A percentile compares a stretch with the other conserved stretches of the same genome.
phyloP scores from a whole-genome alignment of 306 rosid genomes.

The Casuarina cunninghamiana region DNA sequence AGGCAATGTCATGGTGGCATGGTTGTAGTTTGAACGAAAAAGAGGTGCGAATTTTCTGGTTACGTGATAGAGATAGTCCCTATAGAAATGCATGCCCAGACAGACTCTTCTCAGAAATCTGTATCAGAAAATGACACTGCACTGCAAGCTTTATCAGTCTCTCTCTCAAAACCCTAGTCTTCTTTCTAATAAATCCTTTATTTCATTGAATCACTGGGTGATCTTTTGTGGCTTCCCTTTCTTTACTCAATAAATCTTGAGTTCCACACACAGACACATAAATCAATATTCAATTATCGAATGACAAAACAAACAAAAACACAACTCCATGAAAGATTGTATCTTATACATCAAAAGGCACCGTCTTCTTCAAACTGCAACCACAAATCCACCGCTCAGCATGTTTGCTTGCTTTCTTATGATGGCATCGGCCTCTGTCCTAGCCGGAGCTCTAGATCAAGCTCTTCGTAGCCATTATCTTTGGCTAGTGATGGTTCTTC shows the following conservation, averaged over 20 bases:
- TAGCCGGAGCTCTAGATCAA: conserved; percentile 91
- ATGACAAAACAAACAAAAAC: conserved; percentile 9
- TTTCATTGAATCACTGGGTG: conserved; percentile 22
- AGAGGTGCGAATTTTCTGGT: conserved; percentile 30
- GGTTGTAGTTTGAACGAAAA: conserved; percentile 32
- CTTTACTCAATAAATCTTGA: conserved; percentile 29
- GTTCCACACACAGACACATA: conserved; percentile 24
- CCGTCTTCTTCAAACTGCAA: conserved; percentile 27
- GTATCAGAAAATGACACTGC: conserved; percentile 86
- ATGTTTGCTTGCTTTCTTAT: conserved; percentile 28
- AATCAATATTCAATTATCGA: conserved; percentile 9
- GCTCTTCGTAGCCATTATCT: conserved; percentile 47
- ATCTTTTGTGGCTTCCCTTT: conserved; percentile 26
- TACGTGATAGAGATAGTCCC: conserved; percentile 51
- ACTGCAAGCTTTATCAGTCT: conserved; percentile 68
- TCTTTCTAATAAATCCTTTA: conserved; percentile 19
- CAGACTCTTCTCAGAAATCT: conserved; percentile 45
- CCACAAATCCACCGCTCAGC: conserved; percentile 14
- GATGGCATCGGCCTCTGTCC: conserved; percentile 62
- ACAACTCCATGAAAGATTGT: conserved; percentile 24
- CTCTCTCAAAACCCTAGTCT: conserved; percentile 50
- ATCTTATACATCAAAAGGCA: conserved; percentile 24
- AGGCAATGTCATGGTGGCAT: conserved; percentile 25
- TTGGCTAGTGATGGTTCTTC: conserved; percentile 26
- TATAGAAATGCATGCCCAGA: conserved; percentile 74